phyloP scores from a whole-genome alignment of 2,329 filamentous ascomycete species.

The Stemphylium beticola region DNA sequence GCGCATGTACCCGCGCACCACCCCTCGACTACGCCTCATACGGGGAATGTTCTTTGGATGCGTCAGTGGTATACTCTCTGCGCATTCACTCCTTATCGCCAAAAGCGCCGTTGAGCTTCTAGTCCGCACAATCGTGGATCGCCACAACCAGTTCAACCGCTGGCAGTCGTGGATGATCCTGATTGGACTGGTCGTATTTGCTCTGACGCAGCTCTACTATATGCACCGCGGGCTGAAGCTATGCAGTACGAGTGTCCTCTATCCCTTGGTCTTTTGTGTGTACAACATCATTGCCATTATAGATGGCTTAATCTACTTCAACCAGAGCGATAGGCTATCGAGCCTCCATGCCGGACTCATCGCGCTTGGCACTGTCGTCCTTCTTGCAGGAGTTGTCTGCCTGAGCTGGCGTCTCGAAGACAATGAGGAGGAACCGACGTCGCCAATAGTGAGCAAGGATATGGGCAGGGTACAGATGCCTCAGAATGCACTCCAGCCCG shows the following conservation, averaged over 20 bases:
- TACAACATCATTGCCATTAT: constrained; percentile 99
- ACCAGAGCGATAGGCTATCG: constrained; percentile 81
- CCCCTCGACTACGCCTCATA: constrained; percentile 72
- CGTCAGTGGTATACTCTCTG: constrained; percentile 88
- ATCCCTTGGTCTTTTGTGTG: constrained; percentile 96
- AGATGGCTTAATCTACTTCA: constrained; percentile 96
- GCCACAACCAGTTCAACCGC: constrained; percentile 89
- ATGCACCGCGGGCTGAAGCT: constrained; percentile 92
- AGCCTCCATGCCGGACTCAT: constrained; percentile 80
- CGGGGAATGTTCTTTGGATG: constrained; percentile 87
- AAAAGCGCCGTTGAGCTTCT: constrained; percentile 96
- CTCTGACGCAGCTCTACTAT: constrained; percentile 91
- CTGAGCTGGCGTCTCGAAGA: constrained; percentile 93
- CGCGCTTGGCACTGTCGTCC: constrained; percentile 81
- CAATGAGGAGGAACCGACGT: constrained; percentile 65
- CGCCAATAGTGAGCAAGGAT: constrained; percentile 44
- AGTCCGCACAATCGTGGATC: constrained; percentile 82
- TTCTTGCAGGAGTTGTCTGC: constrained; percentile 86
- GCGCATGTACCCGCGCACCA: constrained; percentile 51
- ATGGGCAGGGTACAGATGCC: constrained; percentile 50
- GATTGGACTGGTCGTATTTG: constrained; percentile 77
- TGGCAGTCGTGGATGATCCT: constrained; percentile 96
- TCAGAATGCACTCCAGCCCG: constrained; percentile 77
- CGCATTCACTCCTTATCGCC: constrained; percentile 89
- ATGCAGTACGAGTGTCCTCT: constrained; percentile 92